Evolutionary conservation across 2,329 filamentous ascomycete genomes (phyloP).

Genomic region (Aspergillus sp.): DNA sequence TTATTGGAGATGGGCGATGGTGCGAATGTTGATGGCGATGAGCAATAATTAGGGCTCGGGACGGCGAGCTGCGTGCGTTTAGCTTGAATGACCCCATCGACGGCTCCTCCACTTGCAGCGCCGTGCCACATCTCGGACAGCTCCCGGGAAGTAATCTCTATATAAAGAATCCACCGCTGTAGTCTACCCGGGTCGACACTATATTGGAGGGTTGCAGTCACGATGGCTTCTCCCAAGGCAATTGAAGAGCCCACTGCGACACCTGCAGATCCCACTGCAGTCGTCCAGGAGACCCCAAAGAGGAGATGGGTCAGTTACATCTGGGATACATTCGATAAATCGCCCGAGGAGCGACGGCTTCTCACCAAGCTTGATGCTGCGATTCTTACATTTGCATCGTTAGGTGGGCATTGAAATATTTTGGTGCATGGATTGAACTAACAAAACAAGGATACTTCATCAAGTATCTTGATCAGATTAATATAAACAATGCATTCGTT

Average conservation of each 20-base stretch:
- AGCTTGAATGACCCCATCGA: slow-evolving; percentile 1
- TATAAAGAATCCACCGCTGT: neutral
- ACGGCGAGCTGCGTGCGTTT: neutral
- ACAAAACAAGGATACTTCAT: slow-evolving; percentile 47
- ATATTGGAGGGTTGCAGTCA: neutral
- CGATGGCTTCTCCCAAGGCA: slow-evolving; percentile 19
- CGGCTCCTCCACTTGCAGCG: neutral
- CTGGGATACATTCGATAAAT: slow-evolving; percentile 56
- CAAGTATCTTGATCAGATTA: slow-evolving; percentile 49
- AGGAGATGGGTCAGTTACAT: slow-evolving; percentile 49
- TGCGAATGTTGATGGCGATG: slow-evolving; percentile 1
- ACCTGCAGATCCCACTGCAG: neutral
- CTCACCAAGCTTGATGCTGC: slow-evolving; percentile 52
- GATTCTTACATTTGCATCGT: slow-evolving; percentile 49
- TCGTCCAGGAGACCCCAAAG: slow-evolving; percentile 29
- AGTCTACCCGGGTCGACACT: neutral
- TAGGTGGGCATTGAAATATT: slow-evolving; percentile 28
- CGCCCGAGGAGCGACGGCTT: slow-evolving; percentile 49
- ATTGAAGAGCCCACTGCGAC: slow-evolving; percentile 12
- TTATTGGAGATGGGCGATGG: neutral
- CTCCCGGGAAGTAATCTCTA: too few species aligned
- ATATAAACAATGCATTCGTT: slow-evolving; percentile 50
- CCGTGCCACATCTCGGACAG: too few species aligned
- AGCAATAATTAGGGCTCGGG: slow-evolving; percentile 9
- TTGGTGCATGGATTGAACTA: neutral